Percentiles rank a stretch among this genome's conserved stretches.
These are phyloP conservation scores for Begonia masoniana DNA, from an alignment of 306 rosid species.

Conservation along the genomic window DNA sequence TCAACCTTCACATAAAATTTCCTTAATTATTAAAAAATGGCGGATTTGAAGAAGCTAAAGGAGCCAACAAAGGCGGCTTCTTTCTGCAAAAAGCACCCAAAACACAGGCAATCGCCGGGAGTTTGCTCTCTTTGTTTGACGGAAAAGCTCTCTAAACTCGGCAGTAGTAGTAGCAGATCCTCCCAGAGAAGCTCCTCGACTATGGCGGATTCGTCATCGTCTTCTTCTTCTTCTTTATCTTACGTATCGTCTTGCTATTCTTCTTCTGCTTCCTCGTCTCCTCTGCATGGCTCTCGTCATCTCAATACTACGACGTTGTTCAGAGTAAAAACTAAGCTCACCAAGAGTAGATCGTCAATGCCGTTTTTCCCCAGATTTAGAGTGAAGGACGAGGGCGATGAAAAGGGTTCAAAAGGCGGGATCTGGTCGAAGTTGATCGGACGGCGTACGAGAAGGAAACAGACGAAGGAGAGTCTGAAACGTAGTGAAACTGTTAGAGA, in stretches of 20 bases:
- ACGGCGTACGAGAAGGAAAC: slow-evolving; percentile 4
- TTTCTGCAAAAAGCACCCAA: slow-evolving; percentile 65
- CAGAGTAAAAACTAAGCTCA: neutral
- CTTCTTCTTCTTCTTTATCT: neutral
- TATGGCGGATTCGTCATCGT: neutral
- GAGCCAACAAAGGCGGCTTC: neutral
- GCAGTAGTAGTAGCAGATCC: neutral
- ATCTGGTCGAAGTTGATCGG: slow-evolving; percentile 10
- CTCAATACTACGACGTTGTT: neutral
- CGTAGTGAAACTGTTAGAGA: neutral
- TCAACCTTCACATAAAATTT: slow-evolving; percentile 15
- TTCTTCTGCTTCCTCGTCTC: slow-evolving; percentile 13
- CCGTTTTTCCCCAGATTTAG: neutral
- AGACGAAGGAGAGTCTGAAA: slow-evolving; percentile 1
- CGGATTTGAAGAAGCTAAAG: too few relatives aligned
- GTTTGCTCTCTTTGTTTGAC: slow-evolving; percentile 66
- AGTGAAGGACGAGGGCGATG: neutral
- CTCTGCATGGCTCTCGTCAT: neutral
- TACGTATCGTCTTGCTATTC: slow-evolving; percentile 1
- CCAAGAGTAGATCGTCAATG: slow-evolving; percentile 8
- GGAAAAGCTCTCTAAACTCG: neutral
- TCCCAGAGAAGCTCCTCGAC: neutral
- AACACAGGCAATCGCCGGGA: slow-evolving; percentile 70
- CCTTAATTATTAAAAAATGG: too few relatives aligned
- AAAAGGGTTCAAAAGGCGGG: slow-evolving; percentile 2